Conservation (phyloP, 1,139 yeast genomes). For the Candida anutae region DNA sequence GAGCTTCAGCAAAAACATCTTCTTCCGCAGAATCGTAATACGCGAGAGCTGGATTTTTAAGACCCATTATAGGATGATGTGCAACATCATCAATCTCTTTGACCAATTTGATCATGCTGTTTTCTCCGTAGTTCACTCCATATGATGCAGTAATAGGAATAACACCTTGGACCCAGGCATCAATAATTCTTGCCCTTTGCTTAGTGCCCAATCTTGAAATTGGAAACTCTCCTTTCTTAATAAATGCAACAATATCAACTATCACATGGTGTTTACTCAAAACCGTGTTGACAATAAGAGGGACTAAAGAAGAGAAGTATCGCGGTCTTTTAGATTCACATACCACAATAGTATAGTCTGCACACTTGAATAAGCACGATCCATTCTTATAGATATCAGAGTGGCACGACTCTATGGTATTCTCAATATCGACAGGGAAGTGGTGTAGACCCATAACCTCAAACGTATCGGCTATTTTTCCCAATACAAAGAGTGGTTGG, state of each 20-base stretch:
- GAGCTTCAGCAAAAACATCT: conserved; percentile 24
- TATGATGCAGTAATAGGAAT: conserved; percentile 36
- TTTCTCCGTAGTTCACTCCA: conserved; percentile 62
- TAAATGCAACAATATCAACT: conserved; percentile 81
- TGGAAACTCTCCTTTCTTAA: conserved; percentile 58
- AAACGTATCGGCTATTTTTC: conserved; percentile 80
- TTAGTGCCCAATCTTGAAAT: conserved; percentile 64
- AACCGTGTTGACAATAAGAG: conserved; percentile 72
- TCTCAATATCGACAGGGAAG: conserved; percentile 80
- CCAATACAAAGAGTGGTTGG: conserved; percentile 81
- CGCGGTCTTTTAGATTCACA: conserved; percentile 54
- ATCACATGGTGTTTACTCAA: conserved; percentile 77
- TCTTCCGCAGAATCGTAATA: conserved; percentile 29
- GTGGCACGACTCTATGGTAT: conserved; percentile 63
- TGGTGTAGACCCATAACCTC: conserved; percentile 89
- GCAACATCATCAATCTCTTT: conserved; percentile 43
- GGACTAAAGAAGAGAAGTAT: conserved; percentile 66
- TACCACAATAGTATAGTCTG: conserved; percentile 73
- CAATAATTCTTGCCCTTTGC: conserved; percentile 66
- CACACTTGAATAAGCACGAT: conserved; percentile 72
- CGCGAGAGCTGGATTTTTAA: conserved; percentile 37
- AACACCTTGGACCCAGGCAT: conserved; percentile 46
- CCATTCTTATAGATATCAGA: conserved; percentile 50
- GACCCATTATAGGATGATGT: conserved; percentile 36
- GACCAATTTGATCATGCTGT: conserved; percentile 46